phyloP scores from a whole-genome alignment of 768 basidiomycete genomes.

The Leccinum disarticulatum region DNA sequence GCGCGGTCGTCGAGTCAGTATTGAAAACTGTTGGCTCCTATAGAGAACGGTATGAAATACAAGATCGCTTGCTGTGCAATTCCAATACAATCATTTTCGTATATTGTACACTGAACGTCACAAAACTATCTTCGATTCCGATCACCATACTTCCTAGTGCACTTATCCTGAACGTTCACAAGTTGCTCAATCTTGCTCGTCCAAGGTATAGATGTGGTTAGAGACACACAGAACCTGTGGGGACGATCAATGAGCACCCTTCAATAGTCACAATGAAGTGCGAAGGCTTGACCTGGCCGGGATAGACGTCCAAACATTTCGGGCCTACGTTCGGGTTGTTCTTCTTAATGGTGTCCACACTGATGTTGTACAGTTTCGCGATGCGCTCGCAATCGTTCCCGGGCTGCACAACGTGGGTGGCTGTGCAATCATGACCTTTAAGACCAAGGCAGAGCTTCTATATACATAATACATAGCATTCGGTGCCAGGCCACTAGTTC shows the following conservation, averaged over 20 bases:
- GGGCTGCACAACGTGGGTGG: neutral
- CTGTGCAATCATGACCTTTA: slow-evolving; percentile 52
- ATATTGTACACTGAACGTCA: neutral
- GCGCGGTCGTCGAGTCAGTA: slow-evolving; percentile 27
- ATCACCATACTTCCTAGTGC: neutral
- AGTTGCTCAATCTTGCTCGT: neutral
- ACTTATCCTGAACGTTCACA: neutral
- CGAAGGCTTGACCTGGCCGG: neutral
- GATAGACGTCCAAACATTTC: neutral
- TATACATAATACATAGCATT: neutral
- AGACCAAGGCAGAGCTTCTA: slow-evolving; percentile 56
- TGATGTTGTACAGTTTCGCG: neutral
- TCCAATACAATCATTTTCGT: no score
- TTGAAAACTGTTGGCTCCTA: neutral
- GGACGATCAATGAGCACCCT: neutral
- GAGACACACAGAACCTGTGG: neutral
- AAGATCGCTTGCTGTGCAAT: neutral
- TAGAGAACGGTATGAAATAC: neutral
- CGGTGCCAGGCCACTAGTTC: neutral
- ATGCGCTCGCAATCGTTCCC: neutral
- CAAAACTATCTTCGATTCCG: neutral
- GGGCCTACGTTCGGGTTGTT: neutral
- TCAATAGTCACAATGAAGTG: neutral
- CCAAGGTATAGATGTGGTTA: neutral
- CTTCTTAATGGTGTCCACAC: neutral